Evolutionary conservation across 164 flowering plant species (phyloP).

Genomic region (Taxillus chinensis): DNA sequence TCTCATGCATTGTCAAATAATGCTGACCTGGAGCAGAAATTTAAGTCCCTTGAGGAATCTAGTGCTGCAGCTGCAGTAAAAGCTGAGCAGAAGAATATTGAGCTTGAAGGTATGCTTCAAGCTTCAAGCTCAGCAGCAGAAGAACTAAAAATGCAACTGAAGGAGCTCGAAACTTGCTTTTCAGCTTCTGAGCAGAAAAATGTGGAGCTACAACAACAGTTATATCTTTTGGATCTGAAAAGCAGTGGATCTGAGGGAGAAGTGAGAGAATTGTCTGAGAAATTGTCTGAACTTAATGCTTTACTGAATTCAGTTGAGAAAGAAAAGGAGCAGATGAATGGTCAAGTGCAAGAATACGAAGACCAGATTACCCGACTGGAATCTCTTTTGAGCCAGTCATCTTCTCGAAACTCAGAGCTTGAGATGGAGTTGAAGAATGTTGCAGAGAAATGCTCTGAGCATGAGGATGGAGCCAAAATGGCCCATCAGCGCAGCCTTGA

Average conservation of each 20-base stretch:
- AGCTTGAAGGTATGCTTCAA: constrained; percentile 46
- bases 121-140: constrained; percentile 52
- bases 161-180: constrained; percentile 38
- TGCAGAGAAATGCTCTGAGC: constrained; percentile 44
- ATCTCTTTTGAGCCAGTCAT: constrained; percentile 32
- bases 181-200: constrained; percentile 50
- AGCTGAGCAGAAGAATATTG: constrained; percentile 44
- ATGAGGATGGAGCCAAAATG: constrained; percentile 54
- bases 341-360: constrained; percentile 33
- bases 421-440: constrained; percentile 49
- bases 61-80: constrained; percentile 23
- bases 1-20: constrained; percentile 54
- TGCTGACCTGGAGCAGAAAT: constrained; percentile 59
- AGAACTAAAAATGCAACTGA: constrained; percentile 42
- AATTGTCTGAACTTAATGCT: constrained; percentile 29
- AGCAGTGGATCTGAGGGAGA: constrained; percentile 45
- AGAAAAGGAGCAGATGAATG: constrained; percentile 26
- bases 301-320: constrained; percentile 32
- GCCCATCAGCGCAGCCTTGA: constrained; percentile 62
- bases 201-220: constrained; percentile 56
- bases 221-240: constrained; percentile 40
- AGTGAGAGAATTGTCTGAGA: constrained; percentile 32
- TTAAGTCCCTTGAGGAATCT: constrained; percentile 57
- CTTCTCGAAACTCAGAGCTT: constrained; percentile 38
- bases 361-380: constrained; percentile 41